Evolutionary conservation across 2,329 filamentous ascomycete species (phyloP), one percentile per base, ranked within the genome.

Genomic region (Bisporella sp.): DNA sequence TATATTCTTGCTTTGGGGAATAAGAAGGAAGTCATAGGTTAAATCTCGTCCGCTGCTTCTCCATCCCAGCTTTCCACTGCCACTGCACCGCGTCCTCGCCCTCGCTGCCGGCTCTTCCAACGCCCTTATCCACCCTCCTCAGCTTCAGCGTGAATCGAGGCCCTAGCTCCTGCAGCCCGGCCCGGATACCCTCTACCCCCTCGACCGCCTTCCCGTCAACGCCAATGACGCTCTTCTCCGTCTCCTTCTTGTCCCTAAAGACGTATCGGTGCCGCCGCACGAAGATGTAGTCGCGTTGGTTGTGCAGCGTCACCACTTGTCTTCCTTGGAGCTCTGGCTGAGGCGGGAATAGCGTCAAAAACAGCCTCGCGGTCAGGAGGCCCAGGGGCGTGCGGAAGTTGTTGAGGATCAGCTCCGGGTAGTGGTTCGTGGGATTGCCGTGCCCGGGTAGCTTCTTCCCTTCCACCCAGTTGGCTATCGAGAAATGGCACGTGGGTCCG

Each of bases 201-300:
- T 87, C 81, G 56, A 96, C 78, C 50, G 87, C 81, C 66, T 89
- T 87, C 13, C 93, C 91, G 62, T 97, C 89, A 1, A 85, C 74
- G 4, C 81, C 87, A 4, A 88, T 78, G 1, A 96, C 87, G 49
- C 82, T 85, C 73, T 96, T 96, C 71, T 97, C 93, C 0, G 85
- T 90, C 50, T 81, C 76, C 8, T 85, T 77, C 73, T 93, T 95
- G 53, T 97, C 89, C 11, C 93, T 80, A 72, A 99, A 96, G 1
- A 95, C 79, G 64, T 99, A 99, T 44, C 93, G 78, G 68, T 97
- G 91, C 37, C 91, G 77, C 5, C 93, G 78, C 47, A 97, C 78
- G 67, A 99, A 99, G 60, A 97, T 93, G 68, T 92, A 97, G 69
- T 97, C 92, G 56, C 92, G 85, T 73, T 96, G 91, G 61, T 96